Base-by-base conservation (phyloP, 805 yeast genomes). In the Pichia cabralensis region DNA sequence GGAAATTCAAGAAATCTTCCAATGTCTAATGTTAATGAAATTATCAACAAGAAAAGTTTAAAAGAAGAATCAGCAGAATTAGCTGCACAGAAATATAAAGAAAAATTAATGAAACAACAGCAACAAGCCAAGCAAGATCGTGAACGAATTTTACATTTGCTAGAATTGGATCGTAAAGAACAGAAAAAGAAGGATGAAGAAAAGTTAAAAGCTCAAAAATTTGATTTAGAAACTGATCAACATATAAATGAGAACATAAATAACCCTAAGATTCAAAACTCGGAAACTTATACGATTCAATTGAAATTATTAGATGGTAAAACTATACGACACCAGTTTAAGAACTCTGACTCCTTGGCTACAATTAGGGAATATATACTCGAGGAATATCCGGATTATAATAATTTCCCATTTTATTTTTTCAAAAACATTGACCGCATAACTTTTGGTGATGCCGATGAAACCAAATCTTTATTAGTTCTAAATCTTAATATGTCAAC, bases 401-500 rank as follows among this genome's bases (percentile, higher is more conserved):
- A 72, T 42, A 62, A 61, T 28, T 36, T 51, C 5, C 69, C 76
- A 2, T 70, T 71, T 31, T 63, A 65, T 37, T 74, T 76, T 35
- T 64, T 57, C 36, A 67, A 68, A 33, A 64, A 66, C 5, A 62
- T 73, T 30, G 88, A 84, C 15, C 68, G 81, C 38, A 65, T 72
- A 5, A 70, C 79, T 0, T 85, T 79, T 40, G 59, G 75, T 2
- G 69, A 66, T 4, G 69, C 73, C 0, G 80, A 79, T 32, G 89
- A 85, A 45, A 64, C 65, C 36, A 46, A 58, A 39, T 57, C 74
- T 3, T 59, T 86, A 25, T 52, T 51, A 18, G 67, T 62, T 4
- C 60, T 86, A 35, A 75, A 73, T 16, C 59, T 86, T 33, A 65
- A 71, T 12, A 64, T 94, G 38, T 77, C 94, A 9, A 83, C 80